Evolutionary conservation across 129 eudicot genomes (phyloP).

Genomic region (Pseudognaphalium luteoalbum): DNA sequence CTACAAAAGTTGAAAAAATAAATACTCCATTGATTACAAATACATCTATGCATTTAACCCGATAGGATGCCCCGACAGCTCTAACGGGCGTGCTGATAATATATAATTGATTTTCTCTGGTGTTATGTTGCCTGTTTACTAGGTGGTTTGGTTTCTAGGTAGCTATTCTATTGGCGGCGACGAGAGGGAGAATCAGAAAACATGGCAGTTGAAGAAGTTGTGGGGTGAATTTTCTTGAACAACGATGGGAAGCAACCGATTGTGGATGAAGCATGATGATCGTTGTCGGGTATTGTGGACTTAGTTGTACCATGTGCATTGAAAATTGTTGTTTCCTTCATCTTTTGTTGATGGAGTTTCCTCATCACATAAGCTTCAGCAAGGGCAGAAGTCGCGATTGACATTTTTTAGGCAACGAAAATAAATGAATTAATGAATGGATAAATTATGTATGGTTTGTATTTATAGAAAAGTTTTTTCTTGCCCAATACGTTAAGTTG

Average conservation of each 20-base stretch:
- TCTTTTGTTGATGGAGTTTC: constrained; percentile 38
- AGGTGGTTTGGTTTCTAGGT: background rate
- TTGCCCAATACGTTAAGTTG: too few relatives aligned
- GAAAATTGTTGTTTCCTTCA: constrained; percentile 19
- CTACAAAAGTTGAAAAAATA: too few relatives aligned
- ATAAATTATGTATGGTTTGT: too few relatives aligned
- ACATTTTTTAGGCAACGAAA: constrained; percentile 17
- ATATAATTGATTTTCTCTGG: background rate
- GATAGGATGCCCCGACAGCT: too few relatives aligned
- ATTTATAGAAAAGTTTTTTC: too few relatives aligned
- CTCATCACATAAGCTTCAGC: constrained; percentile 45
- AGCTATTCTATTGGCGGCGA: too few relatives aligned
- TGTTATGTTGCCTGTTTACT: background rate
- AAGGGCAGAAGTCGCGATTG: constrained; percentile 28
- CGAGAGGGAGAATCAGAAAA: too few relatives aligned
- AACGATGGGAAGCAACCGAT: constrained; percentile 30
- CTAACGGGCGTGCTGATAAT: background rate
- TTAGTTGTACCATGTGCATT: constrained; percentile 16
- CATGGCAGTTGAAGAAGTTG: background rate
- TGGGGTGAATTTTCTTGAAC: constrained; percentile 42
- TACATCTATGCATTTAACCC: background rate
- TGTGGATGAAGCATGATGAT: background rate
- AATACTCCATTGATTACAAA: too few relatives aligned
- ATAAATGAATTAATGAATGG: too few relatives aligned
- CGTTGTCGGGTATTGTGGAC: background rate